Evolutionary conservation across 2,329 filamentous ascomycete genomes (phyloP), one percentile per base, ranked within the genome.

Genomic region (Phyllosticta citriasiana): DNA sequence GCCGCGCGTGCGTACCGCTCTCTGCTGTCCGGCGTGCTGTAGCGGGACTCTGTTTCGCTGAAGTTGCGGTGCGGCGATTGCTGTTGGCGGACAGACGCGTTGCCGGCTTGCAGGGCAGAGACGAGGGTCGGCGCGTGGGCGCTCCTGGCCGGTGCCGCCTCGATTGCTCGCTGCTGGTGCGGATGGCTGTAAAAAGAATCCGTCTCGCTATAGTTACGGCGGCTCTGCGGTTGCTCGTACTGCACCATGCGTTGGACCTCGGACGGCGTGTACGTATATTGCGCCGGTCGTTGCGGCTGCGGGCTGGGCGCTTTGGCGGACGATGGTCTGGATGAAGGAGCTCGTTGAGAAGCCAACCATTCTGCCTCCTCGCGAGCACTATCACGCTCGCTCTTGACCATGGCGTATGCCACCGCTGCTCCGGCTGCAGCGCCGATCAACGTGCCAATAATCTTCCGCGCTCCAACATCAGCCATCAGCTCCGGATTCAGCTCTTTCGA

Each of bases 381-480:
- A 57, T 78, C 75, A 57, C 71, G 69, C 65, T 88, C 85, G 63
- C 80, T 80, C 65, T 82, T 85, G 65, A 85, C 80, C 77, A 91
- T 86, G 24, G 84, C 85, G 73, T 94, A 96, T 9, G 89, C 87
- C 51, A 89, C 78, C 9, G 87, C 88, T 40, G 87, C 88, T 50
- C 88, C 88, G 19, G 89, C 89, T 16, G 89, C 89, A 33, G 88
- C 89, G 53, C 89, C 90, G 56, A 96, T 80, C 10, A 95, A 78
- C 7, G 88, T 88, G 7, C 90, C 88, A 54, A 94, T 80, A 52
- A 92, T 80, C 22, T 84, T 83, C 66, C 86, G 86, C 51, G 84
- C 79, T 57, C 78, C 80, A 50, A 83, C 74, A 4, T 82, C 74
- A 55, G 79, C 71, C 55, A 62, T 65, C 8, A 65, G 73, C 76